A percentile compares a stretch with the other conserved stretches of the same genome.
These are phyloP conservation scores for Zymoseptoria pseudotritici DNA, from an alignment of 2,329 filamentous ascomycete genomes.

Conservation along the genomic window DNA sequence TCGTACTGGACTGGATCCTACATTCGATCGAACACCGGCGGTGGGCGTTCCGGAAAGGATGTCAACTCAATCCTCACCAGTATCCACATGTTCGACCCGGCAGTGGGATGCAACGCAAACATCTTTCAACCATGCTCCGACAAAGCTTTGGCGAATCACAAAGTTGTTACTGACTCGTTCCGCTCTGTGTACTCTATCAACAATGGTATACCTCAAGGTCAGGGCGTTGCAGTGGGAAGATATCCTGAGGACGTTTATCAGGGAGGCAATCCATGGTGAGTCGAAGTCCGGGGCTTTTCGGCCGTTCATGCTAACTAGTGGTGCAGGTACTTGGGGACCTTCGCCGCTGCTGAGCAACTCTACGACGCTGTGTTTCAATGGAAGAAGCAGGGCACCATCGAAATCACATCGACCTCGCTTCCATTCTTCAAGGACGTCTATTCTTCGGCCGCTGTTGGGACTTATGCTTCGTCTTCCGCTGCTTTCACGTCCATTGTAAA, in stretches of 20 bases:
- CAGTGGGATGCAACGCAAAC: slow-evolving; percentile 53
- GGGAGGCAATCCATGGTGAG: slow-evolving; percentile 10
- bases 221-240: slow-evolving; percentile 36
- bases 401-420: slow-evolving; percentile 57
- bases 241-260: background rate
- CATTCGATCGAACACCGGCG: slow-evolving; percentile 60
- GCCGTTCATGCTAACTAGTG: background rate
- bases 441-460: slow-evolving; percentile 52
- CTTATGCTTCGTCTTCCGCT: slow-evolving; percentile 47
- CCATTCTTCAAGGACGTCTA: slow-evolving; percentile 64
- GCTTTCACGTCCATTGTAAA: slow-evolving; percentile 42
- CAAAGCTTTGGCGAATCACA: slow-evolving; percentile 60
- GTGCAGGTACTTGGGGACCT: slow-evolving; percentile 54
- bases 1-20: slow-evolving; percentile 64
- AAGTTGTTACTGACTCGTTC: slow-evolving; percentile 68
- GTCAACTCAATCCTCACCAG: slow-evolving; percentile 55
- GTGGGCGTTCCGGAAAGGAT: slow-evolving; percentile 61
- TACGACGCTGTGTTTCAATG: slow-evolving; percentile 70
- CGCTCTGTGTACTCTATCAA: slow-evolving; percentile 64
- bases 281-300: background rate
- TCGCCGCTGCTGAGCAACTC: slow-evolving; percentile 72
- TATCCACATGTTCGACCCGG: slow-evolving; percentile 60
- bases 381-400: slow-evolving; percentile 55
- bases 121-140: slow-evolving; percentile 73
- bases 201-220: slow-evolving; percentile 51